Percentiles rank a stretch among this genome's conserved stretches.
These are phyloP conservation scores for Kodamaea hsintzibuensis DNA, from an alignment of 805 yeast species.

Conservation along the genomic window DNA sequence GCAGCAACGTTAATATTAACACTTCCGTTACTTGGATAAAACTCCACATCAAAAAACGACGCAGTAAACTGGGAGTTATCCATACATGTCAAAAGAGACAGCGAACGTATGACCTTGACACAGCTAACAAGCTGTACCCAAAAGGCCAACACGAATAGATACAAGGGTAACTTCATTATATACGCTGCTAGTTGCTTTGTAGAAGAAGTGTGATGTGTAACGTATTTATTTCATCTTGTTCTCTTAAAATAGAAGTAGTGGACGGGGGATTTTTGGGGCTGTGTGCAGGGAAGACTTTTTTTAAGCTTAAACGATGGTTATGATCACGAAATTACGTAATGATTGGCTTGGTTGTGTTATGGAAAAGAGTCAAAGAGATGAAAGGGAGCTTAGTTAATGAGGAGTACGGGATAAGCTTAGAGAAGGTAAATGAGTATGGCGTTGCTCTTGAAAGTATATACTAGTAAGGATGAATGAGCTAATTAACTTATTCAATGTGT, in stretches of 20 bases:
- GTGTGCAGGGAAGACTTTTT: neutral
- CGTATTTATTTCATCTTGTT: neutral
- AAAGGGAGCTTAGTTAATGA: too few species aligned
- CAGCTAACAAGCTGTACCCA: neutral
- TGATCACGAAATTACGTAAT: neutral
- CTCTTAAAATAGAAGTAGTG: neutral
- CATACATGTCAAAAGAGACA: slow-evolving; percentile 90
- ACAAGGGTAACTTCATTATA: slow-evolving; percentile 3
- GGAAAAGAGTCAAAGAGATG: too few species aligned
- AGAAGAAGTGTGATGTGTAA: neutral
- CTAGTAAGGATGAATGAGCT: too few species aligned
- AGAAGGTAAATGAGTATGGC: too few species aligned
- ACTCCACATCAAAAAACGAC: slow-evolving; percentile 73
- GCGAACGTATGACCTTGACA: slow-evolving; percentile 43
- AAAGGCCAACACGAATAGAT: neutral
- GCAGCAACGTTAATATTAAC: slow-evolving; percentile 73
- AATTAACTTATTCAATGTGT: too few species aligned
- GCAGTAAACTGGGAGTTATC: slow-evolving; percentile 85
- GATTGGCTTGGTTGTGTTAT: neutral
- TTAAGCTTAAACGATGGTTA: neutral
- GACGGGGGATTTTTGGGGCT: neutral
- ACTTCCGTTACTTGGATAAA: slow-evolving; percentile 63
- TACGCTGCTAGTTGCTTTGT: neutral
- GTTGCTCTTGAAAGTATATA: too few species aligned
- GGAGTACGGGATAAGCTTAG: too few species aligned